Evolutionary conservation across 305 asterid species (phyloP), one percentile per base, ranked within the genome.

Genomic region (Fraxinus xanthoxyloides): DNA sequence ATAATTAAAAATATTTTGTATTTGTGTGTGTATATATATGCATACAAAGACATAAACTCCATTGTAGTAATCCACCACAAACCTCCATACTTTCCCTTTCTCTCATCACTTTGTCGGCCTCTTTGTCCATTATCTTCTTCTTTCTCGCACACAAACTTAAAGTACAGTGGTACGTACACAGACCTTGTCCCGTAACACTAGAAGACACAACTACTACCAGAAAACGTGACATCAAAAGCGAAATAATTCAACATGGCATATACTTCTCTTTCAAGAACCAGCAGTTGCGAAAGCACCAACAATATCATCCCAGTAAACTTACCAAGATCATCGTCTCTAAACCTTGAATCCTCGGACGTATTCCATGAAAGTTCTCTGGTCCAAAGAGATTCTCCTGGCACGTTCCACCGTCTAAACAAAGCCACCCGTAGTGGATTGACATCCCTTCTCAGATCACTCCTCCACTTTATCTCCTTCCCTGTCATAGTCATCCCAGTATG

Each of bases 391-490:
- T 74, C 85, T 12, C 76, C 90, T 3, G 78, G 85, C 0, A 21
- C 82, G 38, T 69, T 31, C 40, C 40, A 69, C 24, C 59, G 85
- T 8, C 28, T 84, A 2, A 59, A 35, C 28, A 82, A 77, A 36
- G 56, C 92, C 10, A 69, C 38, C 38, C 89, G 89, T 5, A 40
- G 36, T 2, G 84, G 87, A 7, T 63, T 89, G 54, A 80, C 92
- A 2, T 40, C 87, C 5, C 61, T 91, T 4, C 21, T 91, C 19
- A 79, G 81, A 4, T 91, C 94, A 38, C 48, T 91, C 4, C 75
- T 91, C 86, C 86, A 78, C 7, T 70, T 89, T 3, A 75, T 89
- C 24, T 85, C 91, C 46, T 85, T 89, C 30, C 92, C 91, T 0
- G 15, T 87, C n/a, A 31, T 88, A 21, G 61, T 51, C 78, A 85